A percentile compares a stretch with the other conserved stretches of the same genome.
phyloP scores from a whole-genome alignment of 2,329 filamentous ascomycete species.

The Dactylonectria estremocensis region DNA sequence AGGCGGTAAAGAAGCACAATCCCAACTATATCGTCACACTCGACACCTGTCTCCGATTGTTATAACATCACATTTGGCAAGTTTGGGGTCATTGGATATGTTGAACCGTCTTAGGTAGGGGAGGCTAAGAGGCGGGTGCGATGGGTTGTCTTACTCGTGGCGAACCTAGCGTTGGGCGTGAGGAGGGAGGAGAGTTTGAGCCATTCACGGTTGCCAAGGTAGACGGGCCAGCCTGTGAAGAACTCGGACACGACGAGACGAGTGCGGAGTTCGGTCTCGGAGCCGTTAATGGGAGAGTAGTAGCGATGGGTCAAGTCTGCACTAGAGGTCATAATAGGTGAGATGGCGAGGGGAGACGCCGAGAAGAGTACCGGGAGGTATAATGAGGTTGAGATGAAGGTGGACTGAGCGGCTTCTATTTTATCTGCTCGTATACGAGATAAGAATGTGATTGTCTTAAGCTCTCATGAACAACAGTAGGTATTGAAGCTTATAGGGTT shows the following conservation, averaged over 20 bases:
- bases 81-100: too few relatives aligned
- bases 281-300: conserved; percentile 56
- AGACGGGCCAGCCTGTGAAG: conserved; percentile 70
- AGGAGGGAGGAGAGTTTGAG: conserved; percentile 66
- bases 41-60: background rate
- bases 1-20: background rate
- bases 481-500: too few relatives aligned
- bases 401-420: too few relatives aligned
- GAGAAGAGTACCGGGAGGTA: too few relatives aligned
- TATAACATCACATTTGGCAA: too few relatives aligned
- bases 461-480: too few relatives aligned
- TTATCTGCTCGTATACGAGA: too few relatives aligned
- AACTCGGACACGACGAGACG: conserved; percentile 64
- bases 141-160: conserved; percentile 58
- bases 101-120: too few relatives aligned
- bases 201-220: conserved; percentile 68
- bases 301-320: background rate
- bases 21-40: background rate
- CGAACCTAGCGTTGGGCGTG: conserved; percentile 62
- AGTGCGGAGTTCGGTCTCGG: conserved; percentile 57
- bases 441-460: too few relatives aligned
- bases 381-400: too few relatives aligned
- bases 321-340: background rate
- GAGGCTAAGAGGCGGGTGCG: too few relatives aligned
- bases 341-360: too few relatives aligned